phyloP scores from a whole-genome alignment of 2,329 filamentous ascomycete genomes.

The Penicillium sumatraense region DNA sequence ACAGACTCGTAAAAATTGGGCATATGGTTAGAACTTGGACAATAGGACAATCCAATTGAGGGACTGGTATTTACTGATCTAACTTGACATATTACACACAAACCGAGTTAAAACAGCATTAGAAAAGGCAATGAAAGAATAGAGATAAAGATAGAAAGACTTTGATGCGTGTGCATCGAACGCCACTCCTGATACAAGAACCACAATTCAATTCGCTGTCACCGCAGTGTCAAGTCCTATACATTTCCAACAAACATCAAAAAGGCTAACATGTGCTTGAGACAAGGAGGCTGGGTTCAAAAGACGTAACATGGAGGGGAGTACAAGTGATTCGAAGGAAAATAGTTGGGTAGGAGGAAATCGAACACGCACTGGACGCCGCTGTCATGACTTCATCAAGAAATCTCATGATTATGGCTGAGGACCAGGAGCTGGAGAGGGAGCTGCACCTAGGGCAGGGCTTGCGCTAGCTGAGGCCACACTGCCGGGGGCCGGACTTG shows the following conservation, averaged over 20 bases:
- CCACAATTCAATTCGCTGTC: slow-evolving; percentile 18
- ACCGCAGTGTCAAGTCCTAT: slow-evolving; percentile 18
- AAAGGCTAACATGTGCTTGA: slow-evolving; percentile 7
- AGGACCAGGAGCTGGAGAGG: slow-evolving; percentile 17
- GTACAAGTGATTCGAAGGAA: slow-evolving; percentile 21
- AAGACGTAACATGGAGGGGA: slow-evolving; percentile 15
- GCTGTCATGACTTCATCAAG: slow-evolving; percentile 25
- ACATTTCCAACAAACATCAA: slow-evolving; percentile 17
- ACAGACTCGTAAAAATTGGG: too few relatives aligned
- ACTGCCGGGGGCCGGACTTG: slow-evolving; percentile 19
- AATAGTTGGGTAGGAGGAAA: background rate
- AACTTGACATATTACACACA: background rate
- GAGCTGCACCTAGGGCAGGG: slow-evolving; percentile 16
- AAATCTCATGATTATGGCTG: slow-evolving; percentile 20
- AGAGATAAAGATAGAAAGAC: too few relatives aligned
- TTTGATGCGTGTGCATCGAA: slow-evolving; percentile 11
- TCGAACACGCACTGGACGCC: slow-evolving; percentile 16
- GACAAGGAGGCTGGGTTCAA: slow-evolving; percentile 9
- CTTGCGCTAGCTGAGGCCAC: slow-evolving; percentile 18
- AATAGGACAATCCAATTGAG: background rate
- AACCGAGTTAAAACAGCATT: background rate
- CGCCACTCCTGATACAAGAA: slow-evolving; percentile 6
- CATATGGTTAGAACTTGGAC: too few relatives aligned
- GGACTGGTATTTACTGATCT: background rate
- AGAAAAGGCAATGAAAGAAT: background rate